Evolutionary conservation across 1,284 basidiomycete species (phyloP).

Genomic region (Austroboletus olivaceoglutinosus): DNA sequence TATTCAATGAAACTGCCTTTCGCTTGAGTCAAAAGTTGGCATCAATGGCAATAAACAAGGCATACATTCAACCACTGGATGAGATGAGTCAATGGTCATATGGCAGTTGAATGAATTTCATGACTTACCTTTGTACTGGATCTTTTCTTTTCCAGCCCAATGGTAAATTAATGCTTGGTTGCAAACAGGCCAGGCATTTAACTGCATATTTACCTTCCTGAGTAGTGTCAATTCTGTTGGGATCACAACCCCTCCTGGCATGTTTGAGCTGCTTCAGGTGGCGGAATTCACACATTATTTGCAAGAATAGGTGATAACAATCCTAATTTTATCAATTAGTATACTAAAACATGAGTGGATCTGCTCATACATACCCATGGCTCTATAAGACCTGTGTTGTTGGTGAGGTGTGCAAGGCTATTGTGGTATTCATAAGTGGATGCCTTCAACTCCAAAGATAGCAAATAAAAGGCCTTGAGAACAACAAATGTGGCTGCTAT

Average conservation of each 20-base stretch:
- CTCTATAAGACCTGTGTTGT: not conserved
- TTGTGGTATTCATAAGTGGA: constrained; percentile 19
- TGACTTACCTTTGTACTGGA: no score
- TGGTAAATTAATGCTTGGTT: not conserved
- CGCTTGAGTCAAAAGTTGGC: constrained; percentile 25
- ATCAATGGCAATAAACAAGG: constrained; percentile 11
- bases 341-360: not conserved
- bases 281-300: not conserved
- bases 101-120: no score
- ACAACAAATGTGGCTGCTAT: constrained; percentile 20
- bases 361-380: not conserved
- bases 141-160: no score
- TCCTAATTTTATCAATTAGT: not conserved
- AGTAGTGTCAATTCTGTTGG: not conserved
- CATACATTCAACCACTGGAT: not conserved
- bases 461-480: constrained; percentile 16
- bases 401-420: not conserved
- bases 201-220: not conserved
- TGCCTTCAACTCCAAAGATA: constrained; percentile 19
- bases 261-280: constrained; percentile 34
- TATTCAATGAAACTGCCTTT: constrained; percentile 13
- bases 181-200: constrained; percentile 2
- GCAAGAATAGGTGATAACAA: not conserved
- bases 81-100: no score
- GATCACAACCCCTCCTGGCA: constrained; percentile 55